A percentile compares a stretch with the other conserved stretches of the same genome.
These are phyloP conservation scores for Micromonas pusilla DNA, from an alignment of 139 green algal genomes.

Conservation along the genomic window DNA sequence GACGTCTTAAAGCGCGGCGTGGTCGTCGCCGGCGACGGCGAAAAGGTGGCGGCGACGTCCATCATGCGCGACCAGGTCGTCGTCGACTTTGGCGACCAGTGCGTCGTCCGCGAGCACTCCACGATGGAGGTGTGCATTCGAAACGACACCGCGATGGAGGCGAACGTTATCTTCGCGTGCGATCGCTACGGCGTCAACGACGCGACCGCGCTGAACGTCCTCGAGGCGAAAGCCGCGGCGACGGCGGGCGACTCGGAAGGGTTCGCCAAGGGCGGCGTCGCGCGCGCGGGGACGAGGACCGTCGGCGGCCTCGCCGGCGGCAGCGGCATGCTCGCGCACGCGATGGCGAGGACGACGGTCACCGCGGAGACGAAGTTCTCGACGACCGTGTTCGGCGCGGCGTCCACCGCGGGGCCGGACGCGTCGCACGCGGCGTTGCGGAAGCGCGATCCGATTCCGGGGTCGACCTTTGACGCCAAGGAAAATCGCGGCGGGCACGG, in stretches of 20 bases:
- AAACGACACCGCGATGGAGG: slow-evolving; percentile 22
- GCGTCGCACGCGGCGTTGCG: neutral
- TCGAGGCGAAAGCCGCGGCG: neutral
- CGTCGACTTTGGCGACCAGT: slow-evolving; percentile 4
- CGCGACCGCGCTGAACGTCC: neutral
- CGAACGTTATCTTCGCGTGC: neutral
- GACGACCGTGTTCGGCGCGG: neutral
- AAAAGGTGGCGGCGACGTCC: neutral
- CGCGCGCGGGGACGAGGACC: neutral
- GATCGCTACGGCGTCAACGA: neutral
- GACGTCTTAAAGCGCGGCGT: slow-evolving; percentile 2
- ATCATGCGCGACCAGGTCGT: neutral
- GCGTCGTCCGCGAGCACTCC: slow-evolving; percentile 3
- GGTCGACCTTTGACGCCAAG: too few species aligned
- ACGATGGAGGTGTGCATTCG: slow-evolving; percentile 8
- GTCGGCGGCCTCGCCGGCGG: neutral
- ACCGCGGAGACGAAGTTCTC: neutral
- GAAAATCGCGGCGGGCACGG: too few species aligned
- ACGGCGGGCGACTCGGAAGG: neutral
- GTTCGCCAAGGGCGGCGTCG: neutral
- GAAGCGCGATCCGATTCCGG: neutral
- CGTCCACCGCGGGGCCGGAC: neutral
- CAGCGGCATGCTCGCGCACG: neutral
- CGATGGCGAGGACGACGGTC: neutral
- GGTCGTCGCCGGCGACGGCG: neutral